Base-by-base conservation (phyloP, 768 basidiomycete species). In the Serendipita sp. region DNA sequence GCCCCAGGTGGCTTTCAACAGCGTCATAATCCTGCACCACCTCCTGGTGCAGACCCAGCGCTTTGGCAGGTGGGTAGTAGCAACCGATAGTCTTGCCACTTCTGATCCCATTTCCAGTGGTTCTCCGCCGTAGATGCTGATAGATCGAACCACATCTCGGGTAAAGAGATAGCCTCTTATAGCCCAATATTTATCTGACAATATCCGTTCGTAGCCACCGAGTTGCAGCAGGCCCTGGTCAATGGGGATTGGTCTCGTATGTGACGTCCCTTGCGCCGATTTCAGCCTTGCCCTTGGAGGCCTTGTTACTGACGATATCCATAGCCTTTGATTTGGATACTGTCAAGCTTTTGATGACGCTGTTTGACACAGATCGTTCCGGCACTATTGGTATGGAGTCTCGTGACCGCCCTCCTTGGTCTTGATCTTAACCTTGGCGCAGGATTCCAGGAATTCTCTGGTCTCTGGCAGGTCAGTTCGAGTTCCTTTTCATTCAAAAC, bases 261-360 rank as follows among this genome's bases (percentile, higher is more conserved):
- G 88, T 77, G 27, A 23, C 64, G 40, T 31, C n/a, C n/a, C 23
- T 23, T 23, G 23, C 23, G 31, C 40, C 40, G 5, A 40, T 6
- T 31, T n/a, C 48, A 50, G 44, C 23, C 48, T n/a, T 6, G 48
- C 48, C 29, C 48, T 50, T 45, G 44, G 44, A 13, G 29, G 40
- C n/a, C n/a, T 50, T 31, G 8, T 18, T 50, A n/a, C 29, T 50
- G 18, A 50, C 48, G 8, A 34, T 53, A 36, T 3, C 18, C 13
- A 15, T 63, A 88, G 88, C 84, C 3, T 91, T 91, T 69, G 89
- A 91, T 74, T 75, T 88, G 64, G 90, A 91, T 69, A 91, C 90
- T 29, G 86, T 91, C 72, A 90, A 88, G 76, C 78, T 91, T 37
- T 76, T 91, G 66, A 89, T 92, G 85, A 78, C 78, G 29, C 81